Evolutionary conservation across 805 yeast species (phyloP).

Genomic region (Saccharomycopsis vini): DNA sequence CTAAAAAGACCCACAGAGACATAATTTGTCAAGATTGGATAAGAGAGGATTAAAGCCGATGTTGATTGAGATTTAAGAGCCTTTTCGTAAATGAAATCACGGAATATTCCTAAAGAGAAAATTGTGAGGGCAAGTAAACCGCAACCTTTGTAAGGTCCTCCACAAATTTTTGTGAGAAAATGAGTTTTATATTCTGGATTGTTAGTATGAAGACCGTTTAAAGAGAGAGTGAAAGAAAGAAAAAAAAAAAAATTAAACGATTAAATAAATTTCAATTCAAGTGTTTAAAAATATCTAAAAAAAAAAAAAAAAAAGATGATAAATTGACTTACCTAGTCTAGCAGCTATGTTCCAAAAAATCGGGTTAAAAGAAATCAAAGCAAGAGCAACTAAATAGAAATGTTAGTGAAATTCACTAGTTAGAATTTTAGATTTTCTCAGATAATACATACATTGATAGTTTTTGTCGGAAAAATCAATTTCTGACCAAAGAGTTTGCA

Average conservation of each 20-base stretch:
- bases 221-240: too few species aligned
- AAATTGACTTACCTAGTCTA: slow-evolving; percentile 37
- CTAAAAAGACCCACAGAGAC: slow-evolving; percentile 49
- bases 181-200: slow-evolving; percentile 65
- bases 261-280: too few species aligned
- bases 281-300: too few species aligned
- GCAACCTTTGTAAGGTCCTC: slow-evolving; percentile 71
- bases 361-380: slow-evolving; percentile 82
- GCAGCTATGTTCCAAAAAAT: slow-evolving; percentile 94
- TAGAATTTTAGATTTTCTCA: too few species aligned
- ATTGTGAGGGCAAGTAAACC: slow-evolving; percentile 76
- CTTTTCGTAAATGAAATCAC: slow-evolving; percentile 66
- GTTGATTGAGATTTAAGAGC: slow-evolving; percentile 70
- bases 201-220: neutral
- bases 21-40: slow-evolving; percentile 30
- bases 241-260: neutral
- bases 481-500: too few species aligned
- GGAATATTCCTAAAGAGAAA: slow-evolving; percentile 71
- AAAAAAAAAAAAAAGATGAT: neutral
- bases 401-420: too few species aligned
- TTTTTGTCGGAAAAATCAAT: too few species aligned
- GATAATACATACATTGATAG: too few species aligned
- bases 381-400: slow-evolving; percentile 47
- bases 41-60: slow-evolving; percentile 40
- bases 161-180: slow-evolving; percentile 62